Percentiles rank a stretch among this genome's conserved stretches.
Conservation (phyloP, 768 basidiomycete genomes). For the Pulveroboletus frians region DNA sequence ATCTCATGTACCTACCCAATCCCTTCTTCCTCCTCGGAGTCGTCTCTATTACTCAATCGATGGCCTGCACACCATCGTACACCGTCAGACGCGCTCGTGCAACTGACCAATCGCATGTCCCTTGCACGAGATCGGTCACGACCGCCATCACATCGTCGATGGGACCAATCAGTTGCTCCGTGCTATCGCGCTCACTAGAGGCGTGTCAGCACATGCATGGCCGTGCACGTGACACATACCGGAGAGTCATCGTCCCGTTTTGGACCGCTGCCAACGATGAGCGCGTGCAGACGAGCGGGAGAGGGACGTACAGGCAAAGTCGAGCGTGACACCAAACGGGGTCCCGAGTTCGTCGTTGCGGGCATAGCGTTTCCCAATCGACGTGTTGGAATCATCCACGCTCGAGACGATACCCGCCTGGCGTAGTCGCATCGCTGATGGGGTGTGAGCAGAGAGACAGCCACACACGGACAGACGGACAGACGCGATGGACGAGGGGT, state of each 20-base stretch:
- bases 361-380: conserved; percentile 95
- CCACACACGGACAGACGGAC: conserved; percentile 60
- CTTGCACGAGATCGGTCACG: conserved; percentile 74
- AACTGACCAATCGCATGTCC: conserved; percentile 68
- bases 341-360: conserved; percentile 98
- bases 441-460: not conserved
- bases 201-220: conserved; percentile 1
- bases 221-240: conserved; percentile 45
- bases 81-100: conserved; percentile 66
- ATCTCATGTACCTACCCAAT: not conserved
- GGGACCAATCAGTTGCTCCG: conserved; percentile 82
- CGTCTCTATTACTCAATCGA: conserved; percentile 29
- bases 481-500: conserved; percentile 82
- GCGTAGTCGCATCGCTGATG: conserved; percentile 78
- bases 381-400: conserved; percentile 92
- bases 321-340: conserved; percentile 92
- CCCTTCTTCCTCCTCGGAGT: conserved; percentile 8
- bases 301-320: conserved; percentile 69
- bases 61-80: conserved; percentile 88
- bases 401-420: conserved; percentile 85
- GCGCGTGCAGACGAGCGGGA: not conserved
- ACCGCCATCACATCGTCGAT: conserved; percentile 85
- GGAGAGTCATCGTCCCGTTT: conserved; percentile 90
- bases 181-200: conserved; percentile 88
- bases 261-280: conserved; percentile 57